Evolutionary conservation across 2,329 filamentous ascomycete species (phyloP), one percentile per base, ranked within the genome.

Genomic region (Myrmaecium sp.): DNA sequence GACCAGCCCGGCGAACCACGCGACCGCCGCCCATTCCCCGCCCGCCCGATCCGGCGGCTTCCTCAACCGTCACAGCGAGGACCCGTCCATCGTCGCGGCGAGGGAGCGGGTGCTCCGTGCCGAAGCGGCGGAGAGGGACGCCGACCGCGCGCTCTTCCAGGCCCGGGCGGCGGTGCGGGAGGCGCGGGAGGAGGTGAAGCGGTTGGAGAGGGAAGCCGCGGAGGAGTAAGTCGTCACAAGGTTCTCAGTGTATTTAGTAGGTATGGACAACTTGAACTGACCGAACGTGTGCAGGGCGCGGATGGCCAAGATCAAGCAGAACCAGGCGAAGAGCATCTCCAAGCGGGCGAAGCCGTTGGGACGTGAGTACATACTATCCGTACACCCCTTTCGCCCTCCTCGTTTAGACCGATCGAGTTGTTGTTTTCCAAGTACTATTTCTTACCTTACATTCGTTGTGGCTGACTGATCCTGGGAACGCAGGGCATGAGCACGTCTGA

Each of bases 331-430:
- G 38, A 65, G 69, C 40, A 62, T 78, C 16, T 70, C 66, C 5
- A 77, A 74, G 66, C 59, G 71, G 27, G 72, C 69, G n/a, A 70
- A 72, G 49, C 62, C 65, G n/a, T 63, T 78, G 31, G 73, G 74
- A 30, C 66, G 72, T 75, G 58, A 55, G 66, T 69, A n/a, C n/a
- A n/a, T n/a, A n/a, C n/a, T n/a, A n/a, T n/a, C n/a, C n/a, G n/a
- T n/a, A n/a, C n/a, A n/a, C n/a, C n/a, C n/a, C n/a, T n/a, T n/a
- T n/a, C n/a, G n/a, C n/a, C n/a, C n/a, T n/a, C n/a, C n/a, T n/a
- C n/a, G n/a, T n/a, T n/a, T n/a, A n/a, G n/a, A n/a, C n/a, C n/a
- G n/a, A n/a, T n/a, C n/a, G n/a, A n/a, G n/a, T n/a, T n/a, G n/a
- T n/a, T n/a, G n/a, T n/a, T n/a, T n/a, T n/a, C n/a, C n/a, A n/a